Evolutionary conservation across 192 early-diverging fungal species (phyloP), one percentile per base, ranked within the genome.

Genomic region (Cladochytrium replicatum): DNA sequence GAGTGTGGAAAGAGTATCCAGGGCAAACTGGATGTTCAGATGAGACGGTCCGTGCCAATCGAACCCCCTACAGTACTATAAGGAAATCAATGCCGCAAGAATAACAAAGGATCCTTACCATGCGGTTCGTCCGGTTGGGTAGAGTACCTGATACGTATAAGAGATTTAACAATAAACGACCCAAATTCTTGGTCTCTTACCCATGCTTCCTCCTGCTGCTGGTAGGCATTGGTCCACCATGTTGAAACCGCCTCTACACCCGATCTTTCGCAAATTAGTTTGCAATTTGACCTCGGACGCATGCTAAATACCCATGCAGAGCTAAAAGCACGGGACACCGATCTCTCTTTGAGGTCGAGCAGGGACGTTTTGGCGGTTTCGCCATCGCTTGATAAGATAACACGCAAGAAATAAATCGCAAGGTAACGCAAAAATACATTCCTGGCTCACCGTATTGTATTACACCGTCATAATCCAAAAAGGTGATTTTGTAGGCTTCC

Each of bases 11-110:
- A 86, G 56, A 23, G 64, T 62, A 28, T 71, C 58, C 7, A 87
- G 48, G 6, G 82, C 71, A 34, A 52, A 43, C 21, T 81, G 62
- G 17, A 79, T 63, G 50, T 87, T 84, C 26, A 61, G 57, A 38
- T 66, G 63, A 15, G 79, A 82, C 6, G 82, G 72, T 1, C 85
- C 85, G 51, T 87, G 85, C 85, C 85, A 87, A 51, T 87, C 85
- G 42, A 76, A 86, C 2, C 84, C 84, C 84, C 77, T 75, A 39
- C 11, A 29, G 22, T 15, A 13, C 29, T 2, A 21, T 39, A 45
- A 23, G 31, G 30, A 2, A 44, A 1, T 1, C 28, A 19, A 45
- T 8, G n/a, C 3, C 28, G 7, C 3, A 47, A 15, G 25, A 27
- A 26, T 23, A 27, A 15, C n/a, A 22, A 30, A 38, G n/a, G n/a